Evolutionary conservation across 495 filamentous ascomycete species (phyloP).

Genomic region (Neurospora sp.): DNA sequence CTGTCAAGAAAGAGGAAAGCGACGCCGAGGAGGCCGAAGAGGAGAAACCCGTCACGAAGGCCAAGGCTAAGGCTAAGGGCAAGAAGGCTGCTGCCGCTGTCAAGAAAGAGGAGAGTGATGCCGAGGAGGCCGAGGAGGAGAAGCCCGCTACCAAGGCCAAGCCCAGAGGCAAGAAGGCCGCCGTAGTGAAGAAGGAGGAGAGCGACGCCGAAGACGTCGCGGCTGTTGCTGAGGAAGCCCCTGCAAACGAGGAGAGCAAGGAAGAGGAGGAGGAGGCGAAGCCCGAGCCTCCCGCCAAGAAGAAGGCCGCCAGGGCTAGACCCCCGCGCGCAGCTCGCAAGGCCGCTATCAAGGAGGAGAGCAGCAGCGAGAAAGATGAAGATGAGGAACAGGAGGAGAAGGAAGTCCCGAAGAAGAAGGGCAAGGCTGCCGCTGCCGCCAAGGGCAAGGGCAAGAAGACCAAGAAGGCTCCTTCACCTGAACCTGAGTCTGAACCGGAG

Average conservation of each 20-base stretch:
- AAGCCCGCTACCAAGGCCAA: slow-evolving; percentile 24
- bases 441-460: slow-evolving; percentile 7
- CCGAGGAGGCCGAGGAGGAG: slow-evolving; percentile 19
- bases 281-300: slow-evolving; percentile 16
- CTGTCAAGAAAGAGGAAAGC: not conserved
- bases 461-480: slow-evolving; percentile 7
- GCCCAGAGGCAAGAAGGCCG: slow-evolving; percentile 21
- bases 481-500: slow-evolving; percentile 12
- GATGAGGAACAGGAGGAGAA: slow-evolving; percentile 10
- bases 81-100: slow-evolving; percentile 9
- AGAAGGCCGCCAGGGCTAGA: slow-evolving; percentile 13
- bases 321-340: slow-evolving; percentile 11
- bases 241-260: slow-evolving; percentile 4
- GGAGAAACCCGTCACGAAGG: slow-evolving; percentile 17
- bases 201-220: slow-evolving; percentile 22
- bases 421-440: not conserved
- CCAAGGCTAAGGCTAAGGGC: slow-evolving; percentile 6
- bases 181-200: slow-evolving; percentile 14
- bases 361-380: slow-evolving; percentile 12
- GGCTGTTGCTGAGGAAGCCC: not conserved
- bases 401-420: slow-evolving; percentile 1
- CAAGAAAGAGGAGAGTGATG: slow-evolving; percentile 5
- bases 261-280: slow-evolving; percentile 19
- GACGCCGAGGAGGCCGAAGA: not conserved
- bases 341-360: slow-evolving; percentile 12